Evolutionary conservation across 2,329 filamentous ascomycete genomes (phyloP).

Genomic region (Cladorrhinum sp.): DNA sequence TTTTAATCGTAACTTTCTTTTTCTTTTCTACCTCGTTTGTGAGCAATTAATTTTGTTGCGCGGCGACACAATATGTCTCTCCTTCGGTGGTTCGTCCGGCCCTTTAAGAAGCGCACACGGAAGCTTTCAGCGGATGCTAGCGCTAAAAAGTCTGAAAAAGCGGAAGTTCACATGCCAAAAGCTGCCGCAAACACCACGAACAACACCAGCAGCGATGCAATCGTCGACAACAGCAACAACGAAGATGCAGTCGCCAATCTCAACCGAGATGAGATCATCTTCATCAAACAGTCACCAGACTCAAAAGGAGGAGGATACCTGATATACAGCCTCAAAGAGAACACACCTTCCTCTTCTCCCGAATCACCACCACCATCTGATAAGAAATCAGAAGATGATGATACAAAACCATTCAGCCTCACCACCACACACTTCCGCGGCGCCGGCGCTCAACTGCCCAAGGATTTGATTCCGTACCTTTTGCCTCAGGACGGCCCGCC

Average conservation of each 20-base stretch:
- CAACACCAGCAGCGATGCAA: neutral
- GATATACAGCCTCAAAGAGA: slow-evolving; percentile 21
- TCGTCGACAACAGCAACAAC: slow-evolving; percentile 3
- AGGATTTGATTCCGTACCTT: slow-evolving; percentile 2
- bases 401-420: neutral
- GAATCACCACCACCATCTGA: neutral
- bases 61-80: slow-evolving; percentile 2
- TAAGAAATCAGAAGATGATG: slow-evolving; percentile 22
- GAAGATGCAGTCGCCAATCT: neutral
- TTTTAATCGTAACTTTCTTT: neutral
- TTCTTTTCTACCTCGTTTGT: neutral
- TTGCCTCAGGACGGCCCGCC: slow-evolving; percentile 18
- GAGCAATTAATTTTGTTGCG: neutral
- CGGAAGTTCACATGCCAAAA: slow-evolving; percentile 13
- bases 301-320: slow-evolving; percentile 15
- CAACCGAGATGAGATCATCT: slow-evolving; percentile 26
- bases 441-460: neutral
- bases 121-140: neutral
- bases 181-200: slow-evolving; percentile 3
- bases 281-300: slow-evolving; percentile 16
- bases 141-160: slow-evolving; percentile 1
- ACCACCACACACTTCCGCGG: neutral
- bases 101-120: neutral
- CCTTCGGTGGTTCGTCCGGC: slow-evolving; percentile 2
- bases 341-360: neutral